These are phyloP conservation scores for Leishmania lainsoni DNA, from an alignment of 208 protist species.

Conservation along the genomic window DNA sequence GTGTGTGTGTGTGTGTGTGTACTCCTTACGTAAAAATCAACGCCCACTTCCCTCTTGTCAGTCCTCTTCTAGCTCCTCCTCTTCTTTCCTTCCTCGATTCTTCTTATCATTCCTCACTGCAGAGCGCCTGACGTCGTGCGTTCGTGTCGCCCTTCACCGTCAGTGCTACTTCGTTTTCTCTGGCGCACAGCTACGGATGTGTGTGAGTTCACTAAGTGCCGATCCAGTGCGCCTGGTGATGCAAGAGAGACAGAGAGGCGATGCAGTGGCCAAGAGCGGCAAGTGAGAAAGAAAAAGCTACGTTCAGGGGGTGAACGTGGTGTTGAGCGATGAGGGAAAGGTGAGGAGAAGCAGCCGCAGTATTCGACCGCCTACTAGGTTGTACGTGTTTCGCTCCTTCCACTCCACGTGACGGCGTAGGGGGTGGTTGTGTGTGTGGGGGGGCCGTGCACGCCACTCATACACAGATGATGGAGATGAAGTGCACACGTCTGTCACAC, in stretches of 20 bases:
- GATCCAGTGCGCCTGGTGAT: not conserved
- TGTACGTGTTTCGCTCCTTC: not conserved
- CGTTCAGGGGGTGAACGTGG: not conserved
- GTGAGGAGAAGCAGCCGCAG: not conserved
- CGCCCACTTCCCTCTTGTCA: not conserved
- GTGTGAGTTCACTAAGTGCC: not conserved
- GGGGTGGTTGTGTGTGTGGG: not conserved
- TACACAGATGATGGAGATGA: not conserved
- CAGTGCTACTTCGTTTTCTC: not conserved
- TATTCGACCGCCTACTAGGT: slow-evolving; percentile 8
- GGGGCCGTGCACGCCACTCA: not conserved
- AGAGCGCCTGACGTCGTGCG: not conserved
- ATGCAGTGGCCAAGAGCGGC: not conserved
- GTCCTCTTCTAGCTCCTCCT: not conserved
- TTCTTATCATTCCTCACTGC: not conserved
- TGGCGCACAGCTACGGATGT: not conserved
- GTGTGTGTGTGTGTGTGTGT: not conserved
- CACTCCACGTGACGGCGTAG: not conserved
- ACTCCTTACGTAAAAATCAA: slow-evolving; percentile 1
- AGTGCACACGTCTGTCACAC: not conserved
- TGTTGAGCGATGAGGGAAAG: not conserved
- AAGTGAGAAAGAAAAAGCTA: not conserved
- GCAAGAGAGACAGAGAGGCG: not conserved
- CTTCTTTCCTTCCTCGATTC: not conserved
- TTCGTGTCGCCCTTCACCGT: not conserved